These are phyloP conservation scores for Trypanosoma cruzi DNA, from an alignment of 208 protist genomes.

Conservation along the genomic window DNA sequence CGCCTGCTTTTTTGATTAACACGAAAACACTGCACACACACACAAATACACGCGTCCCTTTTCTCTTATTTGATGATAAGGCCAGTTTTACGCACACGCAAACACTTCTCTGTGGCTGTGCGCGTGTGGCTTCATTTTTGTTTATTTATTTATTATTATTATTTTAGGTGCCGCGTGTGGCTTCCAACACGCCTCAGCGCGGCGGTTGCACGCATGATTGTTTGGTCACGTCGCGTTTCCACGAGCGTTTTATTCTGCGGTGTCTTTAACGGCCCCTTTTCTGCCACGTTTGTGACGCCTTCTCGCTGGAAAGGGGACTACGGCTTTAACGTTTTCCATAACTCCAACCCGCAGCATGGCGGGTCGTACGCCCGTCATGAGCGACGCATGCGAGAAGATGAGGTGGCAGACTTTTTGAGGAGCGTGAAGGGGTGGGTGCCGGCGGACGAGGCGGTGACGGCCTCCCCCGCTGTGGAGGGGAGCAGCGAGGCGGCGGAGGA, in stretches of 20 bases:
- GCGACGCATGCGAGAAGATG: constrained; percentile 85
- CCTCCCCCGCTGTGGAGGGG: neutral
- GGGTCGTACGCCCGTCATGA: constrained; percentile 82
- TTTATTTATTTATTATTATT: neutral
- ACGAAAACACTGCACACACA: no score
- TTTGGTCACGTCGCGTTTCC: neutral
- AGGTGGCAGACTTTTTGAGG: constrained; percentile 81
- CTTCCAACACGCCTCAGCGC: no score
- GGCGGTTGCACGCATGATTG: neutral
- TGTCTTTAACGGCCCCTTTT: neutral
- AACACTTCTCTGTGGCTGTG: no score
- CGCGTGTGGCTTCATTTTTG: no score
- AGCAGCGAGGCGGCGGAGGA: neutral
- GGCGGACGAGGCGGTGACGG: constrained; percentile 34
- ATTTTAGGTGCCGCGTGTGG: neutral
- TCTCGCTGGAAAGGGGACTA: constrained; percentile 55
- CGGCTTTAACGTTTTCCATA: constrained; percentile 86
- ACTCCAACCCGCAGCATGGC: constrained; percentile 87
- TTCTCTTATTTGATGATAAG: no score
- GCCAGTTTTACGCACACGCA: no score
- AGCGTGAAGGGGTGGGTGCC: constrained; percentile 80
- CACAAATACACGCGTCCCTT: no score
- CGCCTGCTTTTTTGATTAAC: no score
- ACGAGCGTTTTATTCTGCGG: neutral
- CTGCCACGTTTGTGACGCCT: neutral